A percentile compares a stretch with the other conserved stretches of the same genome.
These are phyloP conservation scores for Pseudogymnoascus sp. DNA, from an alignment of 2,329 filamentous ascomycete genomes.

Conservation along the genomic window DNA sequence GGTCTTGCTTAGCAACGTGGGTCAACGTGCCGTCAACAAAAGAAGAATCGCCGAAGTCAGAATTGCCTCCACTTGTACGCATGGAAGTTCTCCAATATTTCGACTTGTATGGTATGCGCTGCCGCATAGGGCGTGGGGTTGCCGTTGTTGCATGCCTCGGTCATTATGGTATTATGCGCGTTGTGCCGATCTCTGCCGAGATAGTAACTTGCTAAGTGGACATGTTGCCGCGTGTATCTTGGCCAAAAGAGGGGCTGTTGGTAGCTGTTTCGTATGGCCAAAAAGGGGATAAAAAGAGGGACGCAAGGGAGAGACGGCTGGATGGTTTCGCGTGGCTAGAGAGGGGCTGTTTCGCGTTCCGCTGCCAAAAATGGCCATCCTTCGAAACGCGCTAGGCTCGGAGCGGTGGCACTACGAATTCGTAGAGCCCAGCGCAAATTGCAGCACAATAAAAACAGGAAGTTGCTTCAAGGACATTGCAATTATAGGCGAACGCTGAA, in stretches of 20 bases:
- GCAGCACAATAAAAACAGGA: neutral
- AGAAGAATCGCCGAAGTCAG: neutral
- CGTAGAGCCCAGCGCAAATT: neutral
- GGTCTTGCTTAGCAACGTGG: neutral
- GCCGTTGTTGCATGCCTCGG: neutral
- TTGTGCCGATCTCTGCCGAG: neutral
- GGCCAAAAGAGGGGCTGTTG: neutral
- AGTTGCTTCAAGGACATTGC: neutral
- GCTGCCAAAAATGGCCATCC: neutral
- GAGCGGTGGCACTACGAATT: neutral
- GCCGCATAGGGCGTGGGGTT: neutral
- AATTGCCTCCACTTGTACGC: neutral
- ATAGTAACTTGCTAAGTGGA: neutral
- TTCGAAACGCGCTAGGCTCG: neutral
- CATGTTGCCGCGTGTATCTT: neutral
- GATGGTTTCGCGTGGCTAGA: neutral
- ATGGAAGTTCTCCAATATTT: neutral
- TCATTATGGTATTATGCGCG: neutral
- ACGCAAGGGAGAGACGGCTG: neutral
- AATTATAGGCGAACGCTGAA: neutral
- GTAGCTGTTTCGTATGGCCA: neutral
- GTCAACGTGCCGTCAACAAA: neutral
- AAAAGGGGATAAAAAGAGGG: neutral
- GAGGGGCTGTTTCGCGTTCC: neutral
- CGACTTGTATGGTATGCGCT: neutral